phyloP scores from a whole-genome alignment of 805 yeast species.

The Kodamaea leandrae region DNA sequence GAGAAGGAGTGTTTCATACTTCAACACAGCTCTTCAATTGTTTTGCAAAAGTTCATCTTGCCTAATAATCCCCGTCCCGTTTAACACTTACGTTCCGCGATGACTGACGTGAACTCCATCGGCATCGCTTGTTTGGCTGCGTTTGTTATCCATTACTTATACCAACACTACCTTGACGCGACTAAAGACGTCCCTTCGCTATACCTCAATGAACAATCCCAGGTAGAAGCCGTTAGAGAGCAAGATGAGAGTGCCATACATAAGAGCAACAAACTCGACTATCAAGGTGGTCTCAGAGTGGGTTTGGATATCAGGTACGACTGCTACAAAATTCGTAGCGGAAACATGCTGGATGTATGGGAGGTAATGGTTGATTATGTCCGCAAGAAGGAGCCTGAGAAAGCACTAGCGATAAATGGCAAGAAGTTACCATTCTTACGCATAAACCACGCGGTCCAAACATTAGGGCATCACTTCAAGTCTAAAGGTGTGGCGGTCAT shows the following conservation, averaged over 20 bases:
- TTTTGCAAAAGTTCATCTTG: too few species aligned
- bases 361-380: constrained; percentile 35
- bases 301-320: constrained; percentile 64
- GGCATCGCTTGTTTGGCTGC: constrained; percentile 21
- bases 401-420: constrained; percentile 23
- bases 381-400: constrained; percentile 15
- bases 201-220: constrained; percentile 63
- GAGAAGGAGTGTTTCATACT: too few species aligned
- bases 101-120: constrained; percentile 8
- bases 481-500: constrained; percentile 14
- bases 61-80: too few species aligned
- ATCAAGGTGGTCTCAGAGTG: constrained; percentile 55
- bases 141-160: constrained; percentile 18
- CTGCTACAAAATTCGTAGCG: constrained; percentile 67
- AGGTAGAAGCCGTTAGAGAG: constrained; percentile 60
- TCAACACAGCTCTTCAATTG: too few species aligned
- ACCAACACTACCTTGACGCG: constrained; percentile 27
- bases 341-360: constrained; percentile 76
- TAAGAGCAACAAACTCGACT: constrained; percentile 72
- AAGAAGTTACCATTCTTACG: constrained; percentile 17
- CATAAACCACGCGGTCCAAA: constrained; percentile 29
- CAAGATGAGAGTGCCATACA: constrained; percentile 71
- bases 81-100: too few species aligned
- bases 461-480: constrained; percentile 16
- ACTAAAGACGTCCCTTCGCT: constrained; percentile 56